Conservation (phyloP, 345 rosid genomes). For the Lepidium sativum region DNA sequence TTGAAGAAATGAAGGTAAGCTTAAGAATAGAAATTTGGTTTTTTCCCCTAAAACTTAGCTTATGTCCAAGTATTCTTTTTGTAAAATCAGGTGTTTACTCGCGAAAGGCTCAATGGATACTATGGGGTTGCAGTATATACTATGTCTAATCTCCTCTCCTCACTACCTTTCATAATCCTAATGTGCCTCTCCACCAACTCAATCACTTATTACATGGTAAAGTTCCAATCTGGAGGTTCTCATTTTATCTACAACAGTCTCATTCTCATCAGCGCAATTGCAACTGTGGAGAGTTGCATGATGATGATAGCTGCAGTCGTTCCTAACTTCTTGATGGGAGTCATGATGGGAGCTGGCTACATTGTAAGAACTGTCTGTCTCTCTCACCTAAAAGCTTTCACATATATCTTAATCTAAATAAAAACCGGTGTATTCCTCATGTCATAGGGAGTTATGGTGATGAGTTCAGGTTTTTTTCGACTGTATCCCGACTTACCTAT, state of each 20-base stretch:
- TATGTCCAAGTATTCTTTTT: background rate
- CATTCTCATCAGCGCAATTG: conserved; percentile 46
- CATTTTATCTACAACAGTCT: conserved; percentile 50
- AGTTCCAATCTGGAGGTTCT: conserved; percentile 42
- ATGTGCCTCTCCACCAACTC: conserved; percentile 42
- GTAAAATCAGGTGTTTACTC: conserved; percentile 44
- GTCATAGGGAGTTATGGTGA: conserved; percentile 61
- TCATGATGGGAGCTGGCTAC: conserved; percentile 64
- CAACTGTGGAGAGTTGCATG: conserved; percentile 81
- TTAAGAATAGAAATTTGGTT: background rate
- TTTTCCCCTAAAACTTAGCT: background rate
- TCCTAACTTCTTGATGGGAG: conserved; percentile 74
- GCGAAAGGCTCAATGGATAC: conserved; percentile 64
- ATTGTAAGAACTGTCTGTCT: conserved; percentile 41
- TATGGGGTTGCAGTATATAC: conserved; percentile 67
- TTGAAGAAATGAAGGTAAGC: conserved; percentile 78
- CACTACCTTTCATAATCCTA: conserved; percentile 53
- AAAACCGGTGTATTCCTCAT: background rate
- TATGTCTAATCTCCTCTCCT: conserved; percentile 61
- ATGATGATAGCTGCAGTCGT: conserved; percentile 78
- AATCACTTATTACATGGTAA: conserved; percentile 58
- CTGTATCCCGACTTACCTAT: conserved; percentile 65
- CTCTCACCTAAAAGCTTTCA: background rate
- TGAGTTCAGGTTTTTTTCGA: conserved; percentile 78
- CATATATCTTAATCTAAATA: background rate